Percentiles rank a stretch among this genome's conserved stretches.
phyloP scores from a whole-genome alignment of 2,329 filamentous ascomycete genomes.

The Fusarium compactum region DNA sequence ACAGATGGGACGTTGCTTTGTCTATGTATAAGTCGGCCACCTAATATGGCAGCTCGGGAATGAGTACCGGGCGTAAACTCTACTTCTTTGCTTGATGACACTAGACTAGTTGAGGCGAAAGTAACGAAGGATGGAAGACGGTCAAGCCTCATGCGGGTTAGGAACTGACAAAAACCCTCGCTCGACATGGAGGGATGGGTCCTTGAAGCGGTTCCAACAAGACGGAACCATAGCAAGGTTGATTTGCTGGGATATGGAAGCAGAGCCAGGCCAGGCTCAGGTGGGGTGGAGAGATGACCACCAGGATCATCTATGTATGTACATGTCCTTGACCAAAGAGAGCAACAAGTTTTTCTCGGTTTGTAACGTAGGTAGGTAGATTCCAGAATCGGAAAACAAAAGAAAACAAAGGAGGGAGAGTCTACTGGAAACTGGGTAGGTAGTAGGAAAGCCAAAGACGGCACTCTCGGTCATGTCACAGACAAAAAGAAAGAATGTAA shows the following conservation, averaged over 20 bases:
- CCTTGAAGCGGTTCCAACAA: slow-evolving; percentile 37
- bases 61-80: slow-evolving; percentile 19
- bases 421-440: background rate
- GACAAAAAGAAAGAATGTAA: slow-evolving; percentile 15
- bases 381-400: background rate
- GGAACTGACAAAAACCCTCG: slow-evolving; percentile 32
- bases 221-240: slow-evolving; percentile 42
- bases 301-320: slow-evolving; percentile 37
- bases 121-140: slow-evolving; percentile 46
- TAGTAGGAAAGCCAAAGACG: background rate
- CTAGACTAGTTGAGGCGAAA: slow-evolving; percentile 49
- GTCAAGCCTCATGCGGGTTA: slow-evolving; percentile 38
- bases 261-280: slow-evolving; percentile 22
- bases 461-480: slow-evolving; percentile 15
- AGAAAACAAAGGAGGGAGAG: background rate
- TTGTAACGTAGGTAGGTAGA: background rate
- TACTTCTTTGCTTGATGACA: slow-evolving; percentile 40
- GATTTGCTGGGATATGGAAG: slow-evolving; percentile 28
- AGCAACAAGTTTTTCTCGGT: background rate
- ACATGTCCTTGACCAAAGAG: slow-evolving; percentile 15
- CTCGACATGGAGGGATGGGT: slow-evolving; percentile 37
- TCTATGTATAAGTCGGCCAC: slow-evolving; percentile 38
- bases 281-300: slow-evolving; percentile 34
- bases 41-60: slow-evolving; percentile 19
- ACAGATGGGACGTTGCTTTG: slow-evolving; percentile 18